Base-by-base conservation (phyloP, 495 filamentous ascomycete genomes). In the Penicillium chermesinum region DNA sequence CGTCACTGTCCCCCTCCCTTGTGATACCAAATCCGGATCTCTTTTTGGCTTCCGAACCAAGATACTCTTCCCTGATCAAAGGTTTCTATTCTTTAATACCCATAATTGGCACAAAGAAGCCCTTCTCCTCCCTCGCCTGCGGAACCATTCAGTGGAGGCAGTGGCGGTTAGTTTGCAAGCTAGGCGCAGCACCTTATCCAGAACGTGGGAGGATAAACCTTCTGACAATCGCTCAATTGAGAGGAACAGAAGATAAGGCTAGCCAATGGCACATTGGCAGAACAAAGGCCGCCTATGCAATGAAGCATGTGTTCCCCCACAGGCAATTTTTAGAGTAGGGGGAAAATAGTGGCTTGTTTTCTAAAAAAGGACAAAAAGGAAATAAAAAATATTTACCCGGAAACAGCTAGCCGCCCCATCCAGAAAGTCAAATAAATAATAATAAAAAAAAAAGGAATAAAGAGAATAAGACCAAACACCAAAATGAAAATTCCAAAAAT, bases 31-130 rank as follows among this genome's bases (percentile, higher is more conserved):
- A 12, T 27, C 25, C 25, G 25, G 25, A 4, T 10, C 25, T 30
- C 10, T 10, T 30, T 4, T 30, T 10, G 10, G 10, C 25, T n/a
- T n/a, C 25, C 5, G 25, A 5, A 10, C 25, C 25, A 10, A 30
- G 25, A 10, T 5, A 10, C 25, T 30, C 5, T 4, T 4, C 10
- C 25, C 10, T 10, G 25, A 30, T 30, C 5, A 30, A 30, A 6
- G 13, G 35, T 37, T 17, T 37, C 35, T n/a, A 14, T 17, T 37
- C 13, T 17, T n/a, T 14, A 40, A 12, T 12, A 16, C 36, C 45
- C 39, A 51, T 45, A 46, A 50, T 38, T 57, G 43, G 57, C 46
- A 57, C 57, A 59, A 57, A 59, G 53, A 45, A 33, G 12, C 4
- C n/a, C n/a, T n/a, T 12, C 40, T 40, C 18, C n/a, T 19, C 8